These are phyloP conservation scores for Carallia pectinifolia DNA, from an alignment of 345 rosid species.

Conservation along the genomic window DNA sequence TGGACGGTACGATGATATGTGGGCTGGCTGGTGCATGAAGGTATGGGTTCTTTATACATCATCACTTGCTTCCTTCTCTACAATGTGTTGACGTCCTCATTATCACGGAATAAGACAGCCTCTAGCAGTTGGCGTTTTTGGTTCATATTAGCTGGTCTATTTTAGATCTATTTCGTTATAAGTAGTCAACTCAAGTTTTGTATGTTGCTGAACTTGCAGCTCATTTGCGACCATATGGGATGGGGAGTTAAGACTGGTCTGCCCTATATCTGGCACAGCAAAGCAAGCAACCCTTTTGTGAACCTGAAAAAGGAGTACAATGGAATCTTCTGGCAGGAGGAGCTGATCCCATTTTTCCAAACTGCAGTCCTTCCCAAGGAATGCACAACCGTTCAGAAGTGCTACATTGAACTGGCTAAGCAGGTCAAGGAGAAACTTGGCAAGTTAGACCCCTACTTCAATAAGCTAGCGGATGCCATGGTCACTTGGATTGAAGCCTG, in stretches of 20 bases:
- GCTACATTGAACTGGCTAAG: constrained; percentile 46
- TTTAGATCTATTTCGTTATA: neutral
- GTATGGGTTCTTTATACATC: constrained; percentile 13
- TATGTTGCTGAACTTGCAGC: constrained; percentile 21
- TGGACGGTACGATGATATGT: constrained; percentile 55
- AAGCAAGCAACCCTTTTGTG: constrained; percentile 44
- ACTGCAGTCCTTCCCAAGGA: constrained; percentile 39
- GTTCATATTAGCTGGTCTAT: too few species aligned
- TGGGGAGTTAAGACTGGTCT: constrained; percentile 51
- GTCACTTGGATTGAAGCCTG: constrained; percentile 57
- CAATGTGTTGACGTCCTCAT: neutral
- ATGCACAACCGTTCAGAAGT: constrained; percentile 45
- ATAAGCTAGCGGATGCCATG: constrained; percentile 50
- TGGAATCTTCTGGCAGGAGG: constrained; percentile 48
- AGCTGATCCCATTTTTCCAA: constrained; percentile 49
- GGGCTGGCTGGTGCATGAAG: constrained; percentile 70
- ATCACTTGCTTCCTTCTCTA: neutral
- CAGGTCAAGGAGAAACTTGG: constrained; percentile 43
- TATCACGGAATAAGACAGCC: neutral
- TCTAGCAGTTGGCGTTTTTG: neutral
- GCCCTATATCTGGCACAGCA: constrained; percentile 44
- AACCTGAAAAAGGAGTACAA: constrained; percentile 44
- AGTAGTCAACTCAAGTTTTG: constrained; percentile 6
- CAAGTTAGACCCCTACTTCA: constrained; percentile 44
- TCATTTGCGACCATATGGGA: constrained; percentile 58